Percentiles rank a stretch among this genome's conserved stretches.
These are phyloP conservation scores for Rachicladosporium sp. DNA, from an alignment of 2,329 filamentous ascomycete species.

Conservation along the genomic window DNA sequence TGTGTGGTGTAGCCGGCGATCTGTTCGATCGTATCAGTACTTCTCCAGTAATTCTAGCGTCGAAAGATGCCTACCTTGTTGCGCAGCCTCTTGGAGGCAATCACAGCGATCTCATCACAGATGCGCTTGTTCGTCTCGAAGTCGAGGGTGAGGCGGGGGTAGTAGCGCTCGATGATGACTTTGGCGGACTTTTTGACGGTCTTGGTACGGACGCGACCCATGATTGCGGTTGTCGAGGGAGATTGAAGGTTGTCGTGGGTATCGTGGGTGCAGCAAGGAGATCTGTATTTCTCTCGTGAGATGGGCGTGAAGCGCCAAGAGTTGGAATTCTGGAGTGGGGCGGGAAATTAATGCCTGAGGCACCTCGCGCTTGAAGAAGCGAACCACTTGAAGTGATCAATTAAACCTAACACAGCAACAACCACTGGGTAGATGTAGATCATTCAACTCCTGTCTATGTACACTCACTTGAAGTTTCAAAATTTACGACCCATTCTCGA, in stretches of 20 bases:
- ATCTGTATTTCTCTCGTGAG: too few relatives aligned
- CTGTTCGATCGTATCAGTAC: conserved; percentile 31
- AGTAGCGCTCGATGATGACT: conserved; percentile 99
- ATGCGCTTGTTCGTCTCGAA: conserved; percentile 99
- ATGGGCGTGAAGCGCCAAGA: too few relatives aligned
- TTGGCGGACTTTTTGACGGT: conserved; percentile 83
- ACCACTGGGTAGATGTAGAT: too few relatives aligned
- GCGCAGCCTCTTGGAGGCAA: conserved; percentile 95
- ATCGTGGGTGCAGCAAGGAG: too few relatives aligned
- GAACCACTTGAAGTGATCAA: too few relatives aligned
- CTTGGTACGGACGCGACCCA: conserved; percentile 48
- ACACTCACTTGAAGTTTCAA: not conserved
- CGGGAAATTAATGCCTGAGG: too few relatives aligned
- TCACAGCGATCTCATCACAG: conserved; percentile 99
- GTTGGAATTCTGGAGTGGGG: too few relatives aligned
- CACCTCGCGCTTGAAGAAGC: too few relatives aligned
- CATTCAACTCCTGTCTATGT: too few relatives aligned
- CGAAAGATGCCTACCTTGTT: conserved; percentile 64
- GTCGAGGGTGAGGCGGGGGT: conserved; percentile 89
- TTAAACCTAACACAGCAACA: too few relatives aligned
- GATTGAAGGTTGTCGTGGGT: too few relatives aligned
- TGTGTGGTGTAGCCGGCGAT: conserved; percentile 98
- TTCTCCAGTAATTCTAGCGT: not conserved
- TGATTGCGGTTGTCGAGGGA: conserved; percentile 27
- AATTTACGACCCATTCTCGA: conserved; percentile 36